These are phyloP conservation scores for Claviceps fusiformis DNA, from an alignment of 2,329 filamentous ascomycete genomes.

Conservation along the genomic window DNA sequence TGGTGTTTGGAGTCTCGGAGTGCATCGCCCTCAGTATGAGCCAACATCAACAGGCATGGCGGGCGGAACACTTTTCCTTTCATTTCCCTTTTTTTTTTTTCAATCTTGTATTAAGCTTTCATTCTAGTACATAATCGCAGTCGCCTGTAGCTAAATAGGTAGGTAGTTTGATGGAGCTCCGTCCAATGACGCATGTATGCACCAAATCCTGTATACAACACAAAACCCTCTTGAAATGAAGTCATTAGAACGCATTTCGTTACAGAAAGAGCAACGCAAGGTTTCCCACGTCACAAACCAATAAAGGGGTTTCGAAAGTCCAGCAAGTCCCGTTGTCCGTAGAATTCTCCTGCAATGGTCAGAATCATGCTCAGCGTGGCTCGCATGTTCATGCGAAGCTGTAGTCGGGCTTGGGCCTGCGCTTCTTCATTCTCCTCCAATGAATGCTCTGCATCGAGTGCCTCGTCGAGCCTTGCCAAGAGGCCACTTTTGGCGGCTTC, in stretches of 20 bases:
- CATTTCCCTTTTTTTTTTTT: background rate
- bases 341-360: constrained; percentile 75
- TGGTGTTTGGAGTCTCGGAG: background rate
- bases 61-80: background rate
- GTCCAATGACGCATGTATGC: background rate
- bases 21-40: background rate
- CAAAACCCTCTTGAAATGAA: background rate
- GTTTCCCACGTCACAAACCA: constrained; percentile 19
- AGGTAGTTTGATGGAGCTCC: background rate
- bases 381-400: constrained; percentile 37
- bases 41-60: background rate
- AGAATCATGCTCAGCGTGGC: constrained; percentile 88
- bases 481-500: constrained; percentile 35
- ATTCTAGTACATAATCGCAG: background rate
- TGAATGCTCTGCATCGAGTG: constrained; percentile 13
- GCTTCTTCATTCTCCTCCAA: constrained; percentile 11
- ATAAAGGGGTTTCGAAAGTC: constrained; percentile 54
- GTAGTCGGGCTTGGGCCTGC: constrained; percentile 15
- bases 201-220: background rate
- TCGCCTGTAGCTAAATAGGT: background rate
- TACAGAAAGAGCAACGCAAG: background rate
- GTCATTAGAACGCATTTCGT: background rate
- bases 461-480: constrained; percentile 28
- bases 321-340: constrained; percentile 77
- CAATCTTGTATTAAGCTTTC: background rate